These are phyloP conservation scores for Trypanosoma cruzi DNA, from an alignment of 208 protist species.

Conservation along the genomic window DNA sequence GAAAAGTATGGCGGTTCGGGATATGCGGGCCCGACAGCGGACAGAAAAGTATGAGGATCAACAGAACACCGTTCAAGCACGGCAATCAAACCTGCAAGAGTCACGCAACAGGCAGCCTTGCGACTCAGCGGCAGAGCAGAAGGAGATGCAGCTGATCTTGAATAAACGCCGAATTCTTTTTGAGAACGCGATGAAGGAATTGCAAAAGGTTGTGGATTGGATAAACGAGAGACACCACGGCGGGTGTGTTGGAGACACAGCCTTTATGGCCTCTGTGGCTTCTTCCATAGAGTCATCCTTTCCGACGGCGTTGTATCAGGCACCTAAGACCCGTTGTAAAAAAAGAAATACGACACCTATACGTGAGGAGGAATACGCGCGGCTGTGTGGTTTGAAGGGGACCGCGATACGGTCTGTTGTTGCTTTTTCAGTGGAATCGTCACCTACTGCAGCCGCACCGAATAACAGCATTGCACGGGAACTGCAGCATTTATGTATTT, in stretches of 20 bases:
- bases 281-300: not conserved
- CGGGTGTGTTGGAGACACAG: not conserved
- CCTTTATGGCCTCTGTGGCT: not conserved
- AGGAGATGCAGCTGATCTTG: not conserved
- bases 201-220: not conserved
- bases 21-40: not conserved
- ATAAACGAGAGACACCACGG: conserved; percentile 6
- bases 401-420: not conserved
- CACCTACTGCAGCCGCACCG: not conserved
- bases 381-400: conserved; percentile 6
- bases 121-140: not conserved
- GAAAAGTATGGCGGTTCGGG: not conserved
- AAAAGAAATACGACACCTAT: not conserved
- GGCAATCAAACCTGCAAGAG: not conserved
- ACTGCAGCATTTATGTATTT: not conserved
- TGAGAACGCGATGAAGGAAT: conserved; percentile 1
- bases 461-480: not conserved
- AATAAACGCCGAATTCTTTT: conserved; percentile 1
- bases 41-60: not conserved
- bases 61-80: not conserved
- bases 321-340: not conserved
- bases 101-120: not conserved
- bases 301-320: not conserved
- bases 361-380: conserved; percentile 6
- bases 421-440: not conserved